Conservation (phyloP, 805 yeast species). For the Candida manassasensis region DNA sequence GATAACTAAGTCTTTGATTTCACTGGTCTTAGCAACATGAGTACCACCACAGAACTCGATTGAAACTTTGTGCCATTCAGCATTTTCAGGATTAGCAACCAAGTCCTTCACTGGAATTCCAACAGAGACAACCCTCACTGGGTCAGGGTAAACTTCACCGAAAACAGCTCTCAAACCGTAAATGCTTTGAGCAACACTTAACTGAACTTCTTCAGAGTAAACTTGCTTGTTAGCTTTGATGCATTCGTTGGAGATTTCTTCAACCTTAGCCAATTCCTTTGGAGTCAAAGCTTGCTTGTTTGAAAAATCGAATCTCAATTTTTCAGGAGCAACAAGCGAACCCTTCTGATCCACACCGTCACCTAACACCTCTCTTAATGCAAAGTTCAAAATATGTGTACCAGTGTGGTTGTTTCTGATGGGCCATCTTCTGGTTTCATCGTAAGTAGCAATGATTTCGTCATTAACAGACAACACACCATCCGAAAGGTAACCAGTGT, state of each 20-base stretch:
- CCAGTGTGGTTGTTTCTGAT: conserved; percentile 98
- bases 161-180: conserved; percentile 93
- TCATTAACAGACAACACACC: conserved; percentile 70
- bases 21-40: conserved; percentile 88
- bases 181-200: conserved; percentile 68
- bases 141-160: conserved; percentile 98
- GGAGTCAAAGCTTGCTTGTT: conserved; percentile 80
- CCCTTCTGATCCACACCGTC: conserved; percentile 92
- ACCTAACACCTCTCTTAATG: conserved; percentile 81
- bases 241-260: conserved; percentile 63
- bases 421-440: conserved; percentile 93
- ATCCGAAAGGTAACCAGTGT: conserved; percentile 80
- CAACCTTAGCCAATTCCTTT: conserved; percentile 71
- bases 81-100: conserved; percentile 61
- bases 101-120: conserved; percentile 87
- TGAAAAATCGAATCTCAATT: conserved; percentile 92
- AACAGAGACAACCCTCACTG: conserved; percentile 95
- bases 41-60: conserved; percentile 99
- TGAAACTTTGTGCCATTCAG: conserved; percentile 73
- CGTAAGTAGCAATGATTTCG: conserved; percentile 77
- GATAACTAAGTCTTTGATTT: conserved; percentile 84
- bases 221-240: conserved; percentile 71
- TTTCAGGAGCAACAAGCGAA: conserved; percentile 92
- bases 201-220: conserved; percentile 76
- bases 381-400: conserved; percentile 90